Conservation (phyloP, 257 asterid species). For the Nicotiana paniculata region DNA sequence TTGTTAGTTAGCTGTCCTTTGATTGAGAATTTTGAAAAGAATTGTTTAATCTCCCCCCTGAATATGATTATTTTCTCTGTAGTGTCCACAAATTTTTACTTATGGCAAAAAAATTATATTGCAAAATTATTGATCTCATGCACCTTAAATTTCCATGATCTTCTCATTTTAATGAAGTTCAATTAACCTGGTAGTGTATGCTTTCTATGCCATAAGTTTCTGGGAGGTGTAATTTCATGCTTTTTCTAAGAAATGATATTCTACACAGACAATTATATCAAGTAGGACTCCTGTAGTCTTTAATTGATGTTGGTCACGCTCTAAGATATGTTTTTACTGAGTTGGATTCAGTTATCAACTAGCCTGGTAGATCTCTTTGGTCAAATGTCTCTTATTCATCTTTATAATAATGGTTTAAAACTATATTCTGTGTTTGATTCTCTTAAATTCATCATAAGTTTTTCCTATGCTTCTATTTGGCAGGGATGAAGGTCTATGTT, state of each 20-base stretch:
- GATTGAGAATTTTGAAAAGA: not conserved
- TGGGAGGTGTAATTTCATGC: not conserved
- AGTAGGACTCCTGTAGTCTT: not conserved
- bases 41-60: not conserved
- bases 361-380: not conserved
- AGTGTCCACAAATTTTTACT: not conserved
- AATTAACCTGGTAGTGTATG: not conserved
- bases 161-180: not conserved
- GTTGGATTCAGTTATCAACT: not conserved
- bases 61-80: not conserved
- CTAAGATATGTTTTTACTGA: not conserved
- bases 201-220: not conserved
- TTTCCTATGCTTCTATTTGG: not conserved
- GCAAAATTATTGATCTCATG: not conserved
- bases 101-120: not conserved
- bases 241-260: not conserved
- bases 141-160: not conserved
- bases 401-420: not conserved
- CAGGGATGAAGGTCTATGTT: slow-evolving; percentile 59
- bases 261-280: not conserved
- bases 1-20: not conserved
- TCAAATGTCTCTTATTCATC: not conserved
- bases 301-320: not conserved
- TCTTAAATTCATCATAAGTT: not conserved
- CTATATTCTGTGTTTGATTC: not conserved